phyloP scores from a whole-genome alignment of 1,139 yeast genomes.

The Tardiomyces blankii region DNA sequence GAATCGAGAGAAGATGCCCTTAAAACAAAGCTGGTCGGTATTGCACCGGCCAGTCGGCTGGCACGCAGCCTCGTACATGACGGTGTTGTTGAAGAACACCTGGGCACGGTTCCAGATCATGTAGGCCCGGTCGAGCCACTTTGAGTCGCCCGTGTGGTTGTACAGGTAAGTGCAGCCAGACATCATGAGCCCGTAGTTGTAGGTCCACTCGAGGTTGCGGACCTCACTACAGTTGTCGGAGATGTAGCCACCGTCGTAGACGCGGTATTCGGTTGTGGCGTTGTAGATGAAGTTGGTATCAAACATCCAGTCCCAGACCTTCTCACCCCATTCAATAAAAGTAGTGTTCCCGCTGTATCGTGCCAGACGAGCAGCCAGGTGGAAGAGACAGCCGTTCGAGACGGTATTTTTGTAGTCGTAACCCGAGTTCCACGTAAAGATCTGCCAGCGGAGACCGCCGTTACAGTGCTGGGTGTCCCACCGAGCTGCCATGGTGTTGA shows the following conservation, averaged over 20 bases:
- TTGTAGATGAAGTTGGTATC: conserved; percentile 46
- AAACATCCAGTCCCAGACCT: conserved; percentile 72
- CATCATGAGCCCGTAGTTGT: conserved; percentile 73
- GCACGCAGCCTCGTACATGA: conserved; percentile 79
- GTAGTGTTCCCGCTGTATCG: conserved; percentile 63
- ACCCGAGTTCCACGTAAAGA: conserved; percentile 89
- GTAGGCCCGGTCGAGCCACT: conserved; percentile 49
- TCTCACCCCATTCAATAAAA: conserved; percentile 72
- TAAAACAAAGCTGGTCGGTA: conserved; percentile 84
- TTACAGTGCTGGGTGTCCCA: conserved; percentile 71
- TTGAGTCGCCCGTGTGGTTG: conserved; percentile 55
- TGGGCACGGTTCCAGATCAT: conserved; percentile 35
- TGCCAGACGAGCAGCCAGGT: conserved; percentile 77
- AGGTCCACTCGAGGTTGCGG: conserved; percentile 68
- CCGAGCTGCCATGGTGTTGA: conserved; percentile 78
- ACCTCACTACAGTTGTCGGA: conserved; percentile 50
- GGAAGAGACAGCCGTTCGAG: conserved; percentile 83
- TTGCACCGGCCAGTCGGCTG: conserved; percentile 48
- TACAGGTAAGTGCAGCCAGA: conserved; percentile 78
- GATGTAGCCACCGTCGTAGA: conserved; percentile 71
- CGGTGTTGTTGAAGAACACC: conserved; percentile 47
- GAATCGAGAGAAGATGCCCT: conserved; percentile 69
- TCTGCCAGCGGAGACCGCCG: conserved; percentile 96
- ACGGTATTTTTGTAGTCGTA: conserved; percentile 87
- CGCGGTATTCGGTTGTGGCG: conserved; percentile 31